Evolutionary conservation across 768 basidiomycete species (phyloP).

Genomic region (Suillus luteus): DNA sequence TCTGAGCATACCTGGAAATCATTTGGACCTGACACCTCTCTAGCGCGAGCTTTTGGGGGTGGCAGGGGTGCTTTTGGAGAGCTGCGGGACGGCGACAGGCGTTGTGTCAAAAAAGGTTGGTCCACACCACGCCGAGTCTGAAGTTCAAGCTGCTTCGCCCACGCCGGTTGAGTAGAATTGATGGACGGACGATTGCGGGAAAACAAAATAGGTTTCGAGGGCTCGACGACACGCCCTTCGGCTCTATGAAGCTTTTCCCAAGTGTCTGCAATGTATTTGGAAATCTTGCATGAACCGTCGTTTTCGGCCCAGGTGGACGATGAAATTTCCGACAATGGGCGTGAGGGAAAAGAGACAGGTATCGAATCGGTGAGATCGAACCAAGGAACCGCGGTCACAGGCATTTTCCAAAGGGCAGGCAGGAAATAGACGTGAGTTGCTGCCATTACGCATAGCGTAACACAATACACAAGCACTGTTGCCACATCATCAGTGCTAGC

Average conservation of each 20-base stretch:
- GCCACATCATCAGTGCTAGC: conserved; percentile 10
- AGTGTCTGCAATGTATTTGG: conserved; percentile 32
- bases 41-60: conserved; percentile 35
- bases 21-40: conserved; percentile 19
- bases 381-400: conserved; percentile 60
- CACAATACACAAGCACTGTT: conserved; percentile 55
- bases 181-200: conserved; percentile 21
- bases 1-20: conserved; percentile 38
- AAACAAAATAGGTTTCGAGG: conserved; percentile 23
- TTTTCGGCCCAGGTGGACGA: conserved; percentile 17
- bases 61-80: conserved; percentile 26
- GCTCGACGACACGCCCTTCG: conserved; percentile 22
- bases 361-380: conserved; percentile 37
- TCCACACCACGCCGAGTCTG: conserved; percentile 57
- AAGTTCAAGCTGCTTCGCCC: conserved; percentile 46
- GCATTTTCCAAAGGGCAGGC: conserved; percentile 53
- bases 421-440: conserved; percentile 45
- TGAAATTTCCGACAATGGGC: conserved; percentile 13
- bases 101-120: conserved; percentile 46
- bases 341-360: conserved; percentile 13
- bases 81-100: conserved; percentile 24
- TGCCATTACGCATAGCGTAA: conserved; percentile 49
- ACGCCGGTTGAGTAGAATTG: conserved; percentile 43
- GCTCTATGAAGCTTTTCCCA: conserved; percentile 31
- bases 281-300: conserved; percentile 25